Evolutionary conservation across 2,329 filamentous ascomycete genomes (phyloP).

Genomic region (Cladosporium colombiae): DNA sequence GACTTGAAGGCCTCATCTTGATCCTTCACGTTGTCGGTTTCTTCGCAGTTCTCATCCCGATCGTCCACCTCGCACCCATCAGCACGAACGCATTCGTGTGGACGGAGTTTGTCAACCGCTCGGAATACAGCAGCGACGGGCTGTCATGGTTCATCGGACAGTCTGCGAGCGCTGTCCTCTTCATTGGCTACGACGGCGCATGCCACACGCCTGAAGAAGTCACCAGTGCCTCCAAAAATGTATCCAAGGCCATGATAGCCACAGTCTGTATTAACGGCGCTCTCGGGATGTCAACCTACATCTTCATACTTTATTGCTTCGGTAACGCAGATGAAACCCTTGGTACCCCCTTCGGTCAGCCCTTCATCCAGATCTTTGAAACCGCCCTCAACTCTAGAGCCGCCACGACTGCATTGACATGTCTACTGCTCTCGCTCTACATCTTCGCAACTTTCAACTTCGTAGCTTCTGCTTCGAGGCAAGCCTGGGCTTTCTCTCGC

Average conservation of each 20-base stretch:
- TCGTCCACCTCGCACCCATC: conserved; percentile 18
- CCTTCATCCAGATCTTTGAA: conserved; percentile 47
- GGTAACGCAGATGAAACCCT: conserved; percentile 41
- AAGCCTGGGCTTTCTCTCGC: conserved; percentile 40
- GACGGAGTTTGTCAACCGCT: conserved; percentile 12
- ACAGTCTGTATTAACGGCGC: conserved; percentile 45
- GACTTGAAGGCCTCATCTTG: conserved; percentile 38
- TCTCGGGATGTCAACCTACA: conserved; percentile 38
- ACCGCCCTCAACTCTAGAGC: conserved; percentile 41
- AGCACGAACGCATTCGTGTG: not conserved
- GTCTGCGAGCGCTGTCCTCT: not conserved
- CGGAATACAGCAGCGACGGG: conserved; percentile 13
- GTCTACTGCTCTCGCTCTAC: conserved; percentile 42
- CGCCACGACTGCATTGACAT: conserved; percentile 45
- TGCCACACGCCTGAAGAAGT: conserved; percentile 26
- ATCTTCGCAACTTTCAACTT: conserved; percentile 29
- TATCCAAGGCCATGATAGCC: conserved; percentile 34
- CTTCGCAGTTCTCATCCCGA: conserved; percentile 12
- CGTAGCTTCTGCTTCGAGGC: conserved; percentile 37
- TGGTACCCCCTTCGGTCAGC: conserved; percentile 39
- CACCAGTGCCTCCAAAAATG: conserved; percentile 18
- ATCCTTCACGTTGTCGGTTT: conserved; percentile 13
- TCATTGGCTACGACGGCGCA: conserved; percentile 22
- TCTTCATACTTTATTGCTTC: conserved; percentile 43
- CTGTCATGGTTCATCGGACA: conserved; percentile 22